Percentiles rank a stretch among this genome's conserved stretches.
Conservation (phyloP, 108 stramenopile species). For the Cyclotella baltica region DNA sequence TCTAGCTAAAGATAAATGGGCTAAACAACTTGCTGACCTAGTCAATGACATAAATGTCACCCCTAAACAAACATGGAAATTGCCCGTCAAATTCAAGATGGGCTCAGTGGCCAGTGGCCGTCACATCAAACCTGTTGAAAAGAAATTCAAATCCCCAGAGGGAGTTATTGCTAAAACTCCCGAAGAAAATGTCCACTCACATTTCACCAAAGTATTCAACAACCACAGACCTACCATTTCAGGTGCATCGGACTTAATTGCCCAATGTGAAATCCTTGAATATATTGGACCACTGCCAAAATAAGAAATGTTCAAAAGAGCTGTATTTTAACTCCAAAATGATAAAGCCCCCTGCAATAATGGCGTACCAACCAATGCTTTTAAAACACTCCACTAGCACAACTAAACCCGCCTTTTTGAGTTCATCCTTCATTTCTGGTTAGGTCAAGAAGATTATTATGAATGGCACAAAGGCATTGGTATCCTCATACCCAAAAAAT, state of each 20-base stretch:
- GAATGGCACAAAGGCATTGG: too few relatives aligned
- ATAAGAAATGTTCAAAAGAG: background rate
- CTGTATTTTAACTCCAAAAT: slow-evolving; percentile 4
- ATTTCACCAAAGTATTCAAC: slow-evolving; percentile 1
- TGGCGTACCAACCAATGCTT: slow-evolving; percentile 15
- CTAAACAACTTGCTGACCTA: background rate
- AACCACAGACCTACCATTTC: background rate
- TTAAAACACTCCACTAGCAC: background rate
- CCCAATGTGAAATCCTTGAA: background rate
- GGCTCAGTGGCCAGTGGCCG: too few relatives aligned
- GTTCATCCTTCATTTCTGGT: background rate
- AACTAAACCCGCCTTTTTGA: background rate
- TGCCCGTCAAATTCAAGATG: background rate
- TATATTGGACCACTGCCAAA: background rate
- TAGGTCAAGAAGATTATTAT: background rate
- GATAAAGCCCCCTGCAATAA: slow-evolving; percentile 9
- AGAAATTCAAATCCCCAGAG: background rate
- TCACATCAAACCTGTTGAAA: background rate
- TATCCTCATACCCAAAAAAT: slow-evolving; percentile 6
- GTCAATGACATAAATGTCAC: background rate
- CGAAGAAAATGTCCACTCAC: background rate
- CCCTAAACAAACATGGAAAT: background rate
- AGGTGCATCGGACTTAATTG: background rate
- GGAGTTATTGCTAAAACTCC: background rate
- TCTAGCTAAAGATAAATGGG: background rate